Evolutionary conservation across 768 basidiomycete genomes (phyloP).

Genomic region (Pholiota microspora): DNA sequence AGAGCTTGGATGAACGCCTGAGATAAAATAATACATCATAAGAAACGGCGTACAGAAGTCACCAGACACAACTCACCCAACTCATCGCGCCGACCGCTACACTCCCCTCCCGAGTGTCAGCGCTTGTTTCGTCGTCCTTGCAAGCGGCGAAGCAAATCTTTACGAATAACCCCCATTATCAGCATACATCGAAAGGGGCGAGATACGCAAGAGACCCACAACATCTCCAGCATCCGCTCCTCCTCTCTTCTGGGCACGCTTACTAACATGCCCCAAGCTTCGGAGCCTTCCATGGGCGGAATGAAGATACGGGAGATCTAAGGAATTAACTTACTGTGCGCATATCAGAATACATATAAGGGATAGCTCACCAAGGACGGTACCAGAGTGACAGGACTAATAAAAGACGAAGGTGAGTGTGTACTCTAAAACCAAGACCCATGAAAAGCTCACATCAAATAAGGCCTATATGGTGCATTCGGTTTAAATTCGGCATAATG

Average conservation of each 20-base stretch:
- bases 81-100: slow-evolving; percentile 79
- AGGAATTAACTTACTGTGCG: background rate
- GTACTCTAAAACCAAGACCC: no score
- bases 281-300: slow-evolving; percentile 52
- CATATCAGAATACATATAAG: background rate
- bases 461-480: slow-evolving; percentile 38
- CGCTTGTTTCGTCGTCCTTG: slow-evolving; percentile 70
- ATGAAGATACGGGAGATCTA: slow-evolving; percentile 57
- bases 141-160: slow-evolving; percentile 74
- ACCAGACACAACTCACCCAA: slow-evolving; percentile 59
- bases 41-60: no score
- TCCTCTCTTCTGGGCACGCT: slow-evolving; percentile 27
- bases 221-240: slow-evolving; percentile 73
- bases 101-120: slow-evolving; percentile 64
- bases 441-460: slow-evolving; percentile 55
- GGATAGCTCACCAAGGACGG: slow-evolving; percentile 43
- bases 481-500: no score
- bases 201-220: slow-evolving; percentile 26
- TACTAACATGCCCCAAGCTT: slow-evolving; percentile 36
- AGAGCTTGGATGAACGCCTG: slow-evolving; percentile 51
- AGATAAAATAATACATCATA: no score
- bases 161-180: no score
- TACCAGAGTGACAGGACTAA: slow-evolving; percentile 51
- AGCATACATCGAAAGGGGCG: no score
- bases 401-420: slow-evolving; percentile 4